phyloP scores from a whole-genome alignment of 305 asterid genomes.

The Fraxinus xanthoxyloides region DNA sequence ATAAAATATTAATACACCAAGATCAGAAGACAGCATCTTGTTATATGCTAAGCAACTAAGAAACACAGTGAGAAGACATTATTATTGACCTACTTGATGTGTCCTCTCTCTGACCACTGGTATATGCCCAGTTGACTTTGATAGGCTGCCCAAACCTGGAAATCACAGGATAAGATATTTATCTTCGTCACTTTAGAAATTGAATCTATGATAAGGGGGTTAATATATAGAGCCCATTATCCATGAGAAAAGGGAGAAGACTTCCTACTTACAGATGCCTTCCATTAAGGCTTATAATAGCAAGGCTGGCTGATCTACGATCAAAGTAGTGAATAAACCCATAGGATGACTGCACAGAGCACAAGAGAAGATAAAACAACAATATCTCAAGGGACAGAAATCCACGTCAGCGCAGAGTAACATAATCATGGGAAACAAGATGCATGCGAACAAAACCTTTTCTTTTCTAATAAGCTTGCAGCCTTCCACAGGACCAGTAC shows the following conservation, averaged over 20 bases:
- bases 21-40: background rate
- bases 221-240: background rate
- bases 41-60: background rate
- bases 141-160: slow-evolving; percentile 64
- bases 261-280: slow-evolving; percentile 72
- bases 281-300: slow-evolving; percentile 79
- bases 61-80: background rate
- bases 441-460: slow-evolving; percentile 45
- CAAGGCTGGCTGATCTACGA: slow-evolving; percentile 84
- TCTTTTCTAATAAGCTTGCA: slow-evolving; percentile 93
- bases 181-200: slow-evolving; percentile 1
- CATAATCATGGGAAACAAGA: slow-evolving; percentile 11
- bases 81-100: slow-evolving; percentile 42
- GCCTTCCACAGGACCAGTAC: slow-evolving; percentile 80
- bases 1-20: slow-evolving; percentile 19
- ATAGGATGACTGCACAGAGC: slow-evolving; percentile 77
- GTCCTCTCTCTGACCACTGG: slow-evolving; percentile 67
- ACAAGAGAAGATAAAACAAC: slow-evolving; percentile 16
- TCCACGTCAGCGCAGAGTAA: background rate
- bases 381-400: slow-evolving; percentile 17
- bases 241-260: background rate
- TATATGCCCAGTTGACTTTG: slow-evolving; percentile 73
- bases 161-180: background rate
- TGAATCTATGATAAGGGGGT: background rate
- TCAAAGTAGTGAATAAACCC: slow-evolving; percentile 91